Evolutionary conservation across 2,329 filamentous ascomycete genomes (phyloP), one percentile per base, ranked within the genome.

Genomic region (Sclerotiophoma versabilis): DNA sequence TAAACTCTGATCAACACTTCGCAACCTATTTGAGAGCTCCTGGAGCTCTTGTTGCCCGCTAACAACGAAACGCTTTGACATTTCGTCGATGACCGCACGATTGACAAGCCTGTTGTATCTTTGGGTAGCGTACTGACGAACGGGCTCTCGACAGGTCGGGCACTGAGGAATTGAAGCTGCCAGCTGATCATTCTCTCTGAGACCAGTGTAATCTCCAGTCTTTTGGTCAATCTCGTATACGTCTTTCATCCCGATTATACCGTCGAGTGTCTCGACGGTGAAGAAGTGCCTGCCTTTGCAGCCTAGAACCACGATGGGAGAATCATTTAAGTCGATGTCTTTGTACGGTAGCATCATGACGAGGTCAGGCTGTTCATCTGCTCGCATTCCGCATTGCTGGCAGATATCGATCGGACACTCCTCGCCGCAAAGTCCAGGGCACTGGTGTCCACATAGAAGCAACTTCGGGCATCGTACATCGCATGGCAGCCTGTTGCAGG

Each of bases 91-190:
- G 3, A 76, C 65, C 11, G 72, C 73, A 44, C 69, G 50, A 38
- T 75, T 75, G 48, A 78, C 68, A 5, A 74, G 36, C 11, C 75
- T 62, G 41, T 75, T 75, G 56, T 77, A 78, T 36, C 76, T 54
- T 14, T 73, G 67, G 0, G 67, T 76, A 1, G 57, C 63, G 20
- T 64, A 66, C 51, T 76, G 71, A 42, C 65, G 57, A 22, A 78
- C 52, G 2, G 72, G 72, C 23, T 51, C 38, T 27, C 67, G 60
- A 37, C 74, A 77, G 11, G 67, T 58, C 15, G 73, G 74, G 47
- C 75, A 77, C 10, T 53, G 32, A 14, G 72, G 71, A 17, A 75
- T 56, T 1, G 45, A 44, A 25, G 54, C 41, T n/a, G 63, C 59
- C 12, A 75, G 43, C 23, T 62, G 41, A 2, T 17, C 27, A 25